Conservation (phyloP, 306 rosid species). For the Cucumis cinereus region DNA sequence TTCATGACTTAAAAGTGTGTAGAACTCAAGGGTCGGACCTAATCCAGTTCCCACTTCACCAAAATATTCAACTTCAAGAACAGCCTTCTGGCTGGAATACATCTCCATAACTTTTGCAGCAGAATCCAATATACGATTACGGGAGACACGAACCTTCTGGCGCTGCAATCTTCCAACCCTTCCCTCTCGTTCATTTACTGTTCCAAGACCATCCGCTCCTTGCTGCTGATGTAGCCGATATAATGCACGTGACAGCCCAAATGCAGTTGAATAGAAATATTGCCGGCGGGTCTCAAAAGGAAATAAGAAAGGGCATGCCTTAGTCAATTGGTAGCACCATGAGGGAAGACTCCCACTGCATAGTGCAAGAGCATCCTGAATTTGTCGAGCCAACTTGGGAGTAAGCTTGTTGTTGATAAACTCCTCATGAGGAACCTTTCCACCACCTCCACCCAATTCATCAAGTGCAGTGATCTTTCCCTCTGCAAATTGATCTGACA, state of each 20-base stretch:
- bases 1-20: conserved; percentile 90
- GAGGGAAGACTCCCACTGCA: conserved; percentile 99
- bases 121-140: conserved; percentile 92
- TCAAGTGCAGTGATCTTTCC: conserved; percentile 46
- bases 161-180: conserved; percentile 98
- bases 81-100: conserved; percentile 98
- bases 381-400: conserved; percentile 93
- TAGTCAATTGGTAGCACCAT: conserved; percentile 98
- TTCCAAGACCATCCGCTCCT: conserved; percentile 95
- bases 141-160: conserved; percentile 92
- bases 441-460: conserved; percentile 45
- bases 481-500: conserved; percentile 62
- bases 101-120: conserved; percentile 99
- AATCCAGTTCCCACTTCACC: conserved; percentile 99
- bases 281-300: conserved; percentile 95
- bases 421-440: conserved; percentile 60
- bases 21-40: conserved; percentile 98
- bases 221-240: conserved; percentile 97
- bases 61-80: conserved; percentile 98
- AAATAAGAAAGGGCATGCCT: conserved; percentile 94
- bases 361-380: conserved; percentile 98
- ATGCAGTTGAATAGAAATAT: conserved; percentile 94
- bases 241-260: conserved; percentile 92
- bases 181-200: conserved; percentile 77
- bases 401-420: conserved; percentile 89